A percentile compares a stretch with the other conserved stretches of the same genome.
These are phyloP conservation scores for Cyberlindnera veronae DNA, from an alignment of 805 yeast species.

Conservation along the genomic window DNA sequence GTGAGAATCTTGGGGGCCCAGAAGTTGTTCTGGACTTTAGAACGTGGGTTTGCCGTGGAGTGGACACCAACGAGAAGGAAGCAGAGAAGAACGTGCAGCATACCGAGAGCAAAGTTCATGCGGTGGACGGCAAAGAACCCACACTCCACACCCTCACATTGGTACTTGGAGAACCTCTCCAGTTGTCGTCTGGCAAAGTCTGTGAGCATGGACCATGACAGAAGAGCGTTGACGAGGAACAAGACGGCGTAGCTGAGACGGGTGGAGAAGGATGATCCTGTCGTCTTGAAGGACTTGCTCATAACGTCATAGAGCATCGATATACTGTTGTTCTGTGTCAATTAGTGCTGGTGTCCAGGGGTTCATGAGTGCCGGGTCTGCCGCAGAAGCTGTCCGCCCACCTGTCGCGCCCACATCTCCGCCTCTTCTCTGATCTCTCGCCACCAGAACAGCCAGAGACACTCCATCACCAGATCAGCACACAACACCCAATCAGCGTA, in stretches of 20 bases:
- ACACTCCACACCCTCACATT: constrained; percentile 81
- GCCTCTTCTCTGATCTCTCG: neutral
- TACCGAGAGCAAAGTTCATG: constrained; percentile 81
- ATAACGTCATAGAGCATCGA: constrained; percentile 75
- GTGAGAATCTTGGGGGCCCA: constrained; percentile 75
- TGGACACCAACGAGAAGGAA: constrained; percentile 65
- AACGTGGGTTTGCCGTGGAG: constrained; percentile 73
- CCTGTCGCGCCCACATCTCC: neutral
- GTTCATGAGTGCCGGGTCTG: neutral
- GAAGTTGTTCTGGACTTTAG: constrained; percentile 84
- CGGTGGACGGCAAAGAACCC: constrained; percentile 96
- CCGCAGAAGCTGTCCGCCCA: no score
- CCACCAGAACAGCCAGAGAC: neutral
- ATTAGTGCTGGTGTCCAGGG: no score
- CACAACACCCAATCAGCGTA: neutral
- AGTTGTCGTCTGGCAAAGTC: constrained; percentile 74
- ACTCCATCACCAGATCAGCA: neutral
- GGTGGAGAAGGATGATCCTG: constrained; percentile 72
- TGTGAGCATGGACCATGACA: constrained; percentile 91
- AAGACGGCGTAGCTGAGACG: constrained; percentile 82
- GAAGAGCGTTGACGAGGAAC: constrained; percentile 68
- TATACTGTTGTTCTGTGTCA: no score
- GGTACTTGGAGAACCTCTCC: constrained; percentile 62
- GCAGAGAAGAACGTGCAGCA: constrained; percentile 72
- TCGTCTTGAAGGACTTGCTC: constrained; percentile 45